Evolutionary conservation across 768 basidiomycete genomes (phyloP).

Genomic region (Solioccasus polychromus): DNA sequence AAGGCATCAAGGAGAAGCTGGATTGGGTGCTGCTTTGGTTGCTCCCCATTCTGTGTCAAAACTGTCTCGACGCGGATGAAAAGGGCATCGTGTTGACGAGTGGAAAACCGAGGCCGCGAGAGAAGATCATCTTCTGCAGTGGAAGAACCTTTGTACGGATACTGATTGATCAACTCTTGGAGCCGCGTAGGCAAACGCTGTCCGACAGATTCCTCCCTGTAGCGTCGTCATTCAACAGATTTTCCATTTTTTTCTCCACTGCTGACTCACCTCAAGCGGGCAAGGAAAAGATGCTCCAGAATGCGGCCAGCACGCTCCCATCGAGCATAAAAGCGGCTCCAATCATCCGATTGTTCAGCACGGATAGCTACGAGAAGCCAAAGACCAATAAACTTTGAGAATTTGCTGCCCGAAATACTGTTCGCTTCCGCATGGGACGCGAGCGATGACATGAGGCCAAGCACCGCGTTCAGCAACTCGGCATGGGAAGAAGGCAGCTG

Average conservation of each 20-base stretch:
- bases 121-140: constrained; percentile 43
- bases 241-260: not conserved
- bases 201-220: constrained; percentile 55
- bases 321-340: constrained; percentile 62
- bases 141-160: constrained; percentile 52
- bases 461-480: constrained; percentile 52
- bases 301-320: constrained; percentile 76
- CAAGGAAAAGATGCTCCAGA: constrained; percentile 74
- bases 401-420: constrained; percentile 73
- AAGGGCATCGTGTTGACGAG: constrained; percentile 59
- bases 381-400: constrained; percentile 68
- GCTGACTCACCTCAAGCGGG: constrained; percentile 64
- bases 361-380: constrained; percentile 62
- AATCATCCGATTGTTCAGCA: constrained; percentile 52
- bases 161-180: constrained; percentile 63
- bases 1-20: constrained; percentile 64
- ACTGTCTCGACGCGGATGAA: constrained; percentile 65
- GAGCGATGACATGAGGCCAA: constrained; percentile 65
- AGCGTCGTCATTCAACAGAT: constrained; percentile 2
- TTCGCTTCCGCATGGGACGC: constrained; percentile 72
- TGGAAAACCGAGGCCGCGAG: constrained; percentile 66
- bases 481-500: constrained; percentile 54
- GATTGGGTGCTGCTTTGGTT: constrained; percentile 50
- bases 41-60: constrained; percentile 33
- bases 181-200: constrained; percentile 67